These are phyloP conservation scores for Schizosaccharomyces pombe DNA, from an alignment of 805 yeast genomes.

Conservation along the genomic window DNA sequence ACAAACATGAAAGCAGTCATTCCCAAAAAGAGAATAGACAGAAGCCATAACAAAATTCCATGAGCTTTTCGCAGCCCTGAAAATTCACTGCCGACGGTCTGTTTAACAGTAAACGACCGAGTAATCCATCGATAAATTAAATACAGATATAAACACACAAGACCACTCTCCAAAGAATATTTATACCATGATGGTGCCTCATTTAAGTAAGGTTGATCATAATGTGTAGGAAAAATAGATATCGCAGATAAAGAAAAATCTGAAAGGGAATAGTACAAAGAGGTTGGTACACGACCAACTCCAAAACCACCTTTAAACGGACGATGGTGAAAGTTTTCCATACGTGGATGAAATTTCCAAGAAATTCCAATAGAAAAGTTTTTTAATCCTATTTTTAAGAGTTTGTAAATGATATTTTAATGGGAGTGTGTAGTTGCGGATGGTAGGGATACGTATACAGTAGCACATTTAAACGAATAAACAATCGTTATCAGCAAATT, in stretches of 20 bases:
- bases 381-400: no score
- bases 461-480: no score
- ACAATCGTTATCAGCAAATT: no score
- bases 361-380: no score
- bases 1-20: neutral
- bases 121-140: neutral
- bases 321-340: no score
- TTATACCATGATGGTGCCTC: neutral
- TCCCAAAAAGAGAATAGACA: neutral
- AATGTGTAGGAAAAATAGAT: neutral
- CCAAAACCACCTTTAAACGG: no score
- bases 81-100: neutral
- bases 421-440: no score
- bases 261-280: no score
- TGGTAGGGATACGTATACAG: no score
- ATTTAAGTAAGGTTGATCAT: neutral
- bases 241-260: neutral
- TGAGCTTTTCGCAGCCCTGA: neutral
- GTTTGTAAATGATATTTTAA: no score
- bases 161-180: neutral
- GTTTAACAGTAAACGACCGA: neutral
- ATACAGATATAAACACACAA: neutral
- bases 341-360: no score
- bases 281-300: no score
- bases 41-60: neutral